phyloP scores from a whole-genome alignment of 805 yeast genomes.

The Wickerhamomyces sydowiorum region DNA sequence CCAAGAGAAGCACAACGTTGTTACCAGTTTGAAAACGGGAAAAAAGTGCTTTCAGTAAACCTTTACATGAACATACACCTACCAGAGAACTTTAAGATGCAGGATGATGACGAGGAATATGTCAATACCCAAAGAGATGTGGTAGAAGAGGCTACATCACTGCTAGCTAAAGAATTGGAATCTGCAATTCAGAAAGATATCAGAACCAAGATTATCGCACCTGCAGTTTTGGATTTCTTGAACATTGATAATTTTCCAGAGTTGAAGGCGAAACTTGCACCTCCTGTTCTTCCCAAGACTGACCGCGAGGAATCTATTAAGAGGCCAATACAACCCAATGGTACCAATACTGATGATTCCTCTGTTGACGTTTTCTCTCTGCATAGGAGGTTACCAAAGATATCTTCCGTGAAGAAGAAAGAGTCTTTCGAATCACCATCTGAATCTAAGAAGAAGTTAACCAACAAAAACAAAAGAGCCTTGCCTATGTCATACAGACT shows the following conservation, averaged over 20 bases:
- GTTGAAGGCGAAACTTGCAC: constrained; percentile 28
- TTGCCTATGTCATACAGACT: constrained; percentile 12
- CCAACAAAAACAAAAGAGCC: constrained; percentile 15
- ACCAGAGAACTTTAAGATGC: constrained; percentile 12
- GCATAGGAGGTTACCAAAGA: constrained; percentile 6
- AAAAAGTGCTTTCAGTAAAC: constrained; percentile 38
- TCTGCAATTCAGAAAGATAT: constrained; percentile 63
- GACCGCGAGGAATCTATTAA: too few relatives aligned
- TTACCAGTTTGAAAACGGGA: constrained; percentile 56
- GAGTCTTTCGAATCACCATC: constrained; percentile 16
- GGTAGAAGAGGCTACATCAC: constrained; percentile 52
- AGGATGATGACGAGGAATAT: constrained; percentile 10
- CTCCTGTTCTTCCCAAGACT: constrained; percentile 5
- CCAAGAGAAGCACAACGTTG: constrained; percentile 54
- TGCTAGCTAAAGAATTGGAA: constrained; percentile 59
- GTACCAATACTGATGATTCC: constrained; percentile 10
- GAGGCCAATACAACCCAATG: neutral
- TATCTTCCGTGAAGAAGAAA: constrained; percentile 18
- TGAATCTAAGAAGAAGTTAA: constrained; percentile 7
- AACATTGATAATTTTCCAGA: constrained; percentile 55
- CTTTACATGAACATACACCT: constrained; percentile 49
- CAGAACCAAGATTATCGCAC: constrained; percentile 66
- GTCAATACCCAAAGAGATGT: constrained; percentile 26
- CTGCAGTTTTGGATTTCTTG: constrained; percentile 55
- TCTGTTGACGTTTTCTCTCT: constrained; percentile 18